Percentiles rank a stretch among this genome's conserved stretches.
Evolutionary conservation across 2,329 filamentous ascomycete species (phyloP).

Genomic region (Anthostomella pinea): DNA sequence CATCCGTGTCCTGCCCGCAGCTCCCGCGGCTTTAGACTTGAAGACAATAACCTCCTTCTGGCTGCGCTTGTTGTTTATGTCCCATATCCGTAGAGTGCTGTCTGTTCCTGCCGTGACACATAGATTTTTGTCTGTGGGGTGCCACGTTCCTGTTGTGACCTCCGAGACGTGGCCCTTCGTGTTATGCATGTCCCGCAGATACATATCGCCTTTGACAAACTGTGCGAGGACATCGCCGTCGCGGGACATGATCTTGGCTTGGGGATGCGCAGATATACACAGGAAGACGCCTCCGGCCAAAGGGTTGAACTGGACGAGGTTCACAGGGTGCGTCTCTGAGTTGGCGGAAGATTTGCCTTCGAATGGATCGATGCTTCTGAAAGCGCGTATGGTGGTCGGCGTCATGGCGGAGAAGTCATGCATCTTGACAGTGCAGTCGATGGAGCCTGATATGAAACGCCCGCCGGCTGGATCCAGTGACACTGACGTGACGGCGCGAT

Average conservation of each 20-base stretch:
- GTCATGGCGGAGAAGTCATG: slow-evolving; percentile 97
- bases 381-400: slow-evolving; percentile 87
- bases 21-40: slow-evolving; percentile 86
- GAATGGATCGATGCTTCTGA: slow-evolving; percentile 87
- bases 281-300: slow-evolving; percentile 76
- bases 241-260: slow-evolving; percentile 83
- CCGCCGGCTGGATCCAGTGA: slow-evolving; percentile 83
- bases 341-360: slow-evolving; percentile 67
- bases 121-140: slow-evolving; percentile 78
- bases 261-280: slow-evolving; percentile 83
- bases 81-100: slow-evolving; percentile 95
- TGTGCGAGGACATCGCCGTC: slow-evolving; percentile 84
- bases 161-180: slow-evolving; percentile 96
- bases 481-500: slow-evolving; percentile 78
- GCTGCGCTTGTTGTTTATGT: slow-evolving; percentile 83
- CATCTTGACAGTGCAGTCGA: slow-evolving; percentile 86
- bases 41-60: slow-evolving; percentile 95
- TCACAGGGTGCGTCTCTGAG: slow-evolving; percentile 82
- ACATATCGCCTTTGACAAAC: slow-evolving; percentile 98
- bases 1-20: slow-evolving; percentile 88
- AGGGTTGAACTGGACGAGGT: slow-evolving; percentile 84
- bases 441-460: slow-evolving; percentile 84
- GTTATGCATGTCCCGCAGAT: slow-evolving; percentile 93
- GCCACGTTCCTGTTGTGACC: slow-evolving; percentile 86
- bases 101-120: slow-evolving; percentile 92